phyloP scores from a whole-genome alignment of 805 yeast genomes.

The Candida vaughaniae region DNA sequence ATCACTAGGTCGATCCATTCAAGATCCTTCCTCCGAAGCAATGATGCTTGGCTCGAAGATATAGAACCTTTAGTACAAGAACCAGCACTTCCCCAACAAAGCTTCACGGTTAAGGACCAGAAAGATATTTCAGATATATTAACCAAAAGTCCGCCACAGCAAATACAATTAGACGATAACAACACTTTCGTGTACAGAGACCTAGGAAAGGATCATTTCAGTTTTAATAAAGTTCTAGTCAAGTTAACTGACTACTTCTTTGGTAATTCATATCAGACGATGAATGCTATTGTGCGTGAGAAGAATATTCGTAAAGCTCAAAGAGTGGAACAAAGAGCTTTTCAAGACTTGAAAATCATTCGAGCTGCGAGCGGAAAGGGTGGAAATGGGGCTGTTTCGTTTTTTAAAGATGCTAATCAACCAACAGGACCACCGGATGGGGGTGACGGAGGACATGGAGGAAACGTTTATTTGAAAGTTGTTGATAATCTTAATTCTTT shows the following conservation, averaged over 20 bases:
- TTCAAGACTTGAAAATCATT: slow-evolving; percentile 64
- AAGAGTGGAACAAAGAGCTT: slow-evolving; percentile 37
- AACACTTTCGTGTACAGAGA: slow-evolving; percentile 15
- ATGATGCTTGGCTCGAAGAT: slow-evolving; percentile 15
- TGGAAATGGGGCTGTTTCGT: slow-evolving; percentile 85
- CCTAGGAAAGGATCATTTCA: slow-evolving; percentile 19
- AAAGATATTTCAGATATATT: neutral
- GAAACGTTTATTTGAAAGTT: slow-evolving; percentile 81
- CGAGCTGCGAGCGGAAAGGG: slow-evolving; percentile 77
- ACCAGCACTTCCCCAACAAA: slow-evolving; percentile 1
- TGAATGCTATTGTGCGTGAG: slow-evolving; percentile 36
- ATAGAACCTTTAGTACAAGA: slow-evolving; percentile 6
- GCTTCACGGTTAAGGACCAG: neutral
- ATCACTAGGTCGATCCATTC: neutral
- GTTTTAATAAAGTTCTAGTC: slow-evolving; percentile 15
- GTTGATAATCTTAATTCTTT: slow-evolving; percentile 68
- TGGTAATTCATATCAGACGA: slow-evolving; percentile 41
- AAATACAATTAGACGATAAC: slow-evolving; percentile 8
- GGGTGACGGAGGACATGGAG: slow-evolving; percentile 98
- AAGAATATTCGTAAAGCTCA: slow-evolving; percentile 27
- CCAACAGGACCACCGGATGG: slow-evolving; percentile 96
- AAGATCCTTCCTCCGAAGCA: neutral
- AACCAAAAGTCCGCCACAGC: slow-evolving; percentile 1
- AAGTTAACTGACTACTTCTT: slow-evolving; percentile 38
- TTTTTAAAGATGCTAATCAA: slow-evolving; percentile 80